Evolutionary conservation across 2,329 filamentous ascomycete species (phyloP).

Genomic region (Elsinoe arachidis): DNA sequence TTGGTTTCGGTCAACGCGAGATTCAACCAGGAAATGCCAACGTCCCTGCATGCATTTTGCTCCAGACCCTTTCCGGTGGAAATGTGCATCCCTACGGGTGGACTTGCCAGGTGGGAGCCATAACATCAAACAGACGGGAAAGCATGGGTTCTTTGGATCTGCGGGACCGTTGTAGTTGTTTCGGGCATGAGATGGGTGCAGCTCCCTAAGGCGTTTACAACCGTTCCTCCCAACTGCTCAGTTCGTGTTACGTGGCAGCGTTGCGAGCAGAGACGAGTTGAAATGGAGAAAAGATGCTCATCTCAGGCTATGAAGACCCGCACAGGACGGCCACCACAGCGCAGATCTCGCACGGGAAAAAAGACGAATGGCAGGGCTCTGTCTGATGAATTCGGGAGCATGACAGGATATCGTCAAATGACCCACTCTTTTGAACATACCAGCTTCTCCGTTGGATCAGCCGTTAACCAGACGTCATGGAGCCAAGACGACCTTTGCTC

Average conservation of each 20-base stretch:
- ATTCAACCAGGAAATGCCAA: background rate
- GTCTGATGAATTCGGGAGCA: background rate
- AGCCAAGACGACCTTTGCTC: background rate
- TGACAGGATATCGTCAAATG: constrained; percentile 1
- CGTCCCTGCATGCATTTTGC: constrained; percentile 1
- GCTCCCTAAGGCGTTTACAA: background rate
- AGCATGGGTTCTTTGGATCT: background rate
- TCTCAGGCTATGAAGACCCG: background rate
- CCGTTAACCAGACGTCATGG: background rate
- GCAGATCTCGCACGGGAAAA: background rate
- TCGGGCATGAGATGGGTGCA: background rate
- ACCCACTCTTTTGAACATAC: background rate
- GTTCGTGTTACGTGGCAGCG: background rate
- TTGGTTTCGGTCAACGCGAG: background rate
- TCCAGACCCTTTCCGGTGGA: background rate
- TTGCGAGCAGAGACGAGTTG: background rate
- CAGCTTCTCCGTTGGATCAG: constrained; percentile 6
- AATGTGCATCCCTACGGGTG: background rate
- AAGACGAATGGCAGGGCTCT: background rate
- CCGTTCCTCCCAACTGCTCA: background rate
- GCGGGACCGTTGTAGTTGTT: background rate
- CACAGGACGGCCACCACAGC: background rate
- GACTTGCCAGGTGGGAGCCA: background rate
- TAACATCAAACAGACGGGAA: no score
- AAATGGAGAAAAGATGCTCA: background rate